Evolutionary conservation across 345 rosid species (phyloP).

Genomic region (Boechera retrofracta): DNA sequence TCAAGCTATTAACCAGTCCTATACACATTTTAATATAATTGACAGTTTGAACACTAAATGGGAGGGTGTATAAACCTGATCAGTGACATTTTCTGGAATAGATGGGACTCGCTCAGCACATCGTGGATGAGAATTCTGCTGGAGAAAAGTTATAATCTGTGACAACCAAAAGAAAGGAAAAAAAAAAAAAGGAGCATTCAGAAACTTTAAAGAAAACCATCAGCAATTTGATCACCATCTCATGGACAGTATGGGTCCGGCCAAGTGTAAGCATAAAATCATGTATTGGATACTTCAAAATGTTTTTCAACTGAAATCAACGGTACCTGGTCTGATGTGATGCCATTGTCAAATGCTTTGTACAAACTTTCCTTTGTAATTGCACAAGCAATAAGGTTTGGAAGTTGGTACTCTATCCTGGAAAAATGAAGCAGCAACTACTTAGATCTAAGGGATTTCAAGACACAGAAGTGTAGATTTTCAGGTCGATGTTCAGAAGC

Average conservation of each 20-base stretch:
- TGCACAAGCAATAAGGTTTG: constrained; percentile 89
- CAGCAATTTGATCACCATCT: constrained; percentile 13
- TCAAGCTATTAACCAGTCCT: constrained; percentile 25
- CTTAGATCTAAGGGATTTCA: constrained; percentile 27
- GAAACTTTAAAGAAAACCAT: constrained; percentile 9
- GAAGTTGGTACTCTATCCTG: constrained; percentile 97
- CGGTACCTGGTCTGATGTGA: constrained; percentile 80
- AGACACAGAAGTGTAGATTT: constrained; percentile 7
- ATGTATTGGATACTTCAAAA: constrained; percentile 1
- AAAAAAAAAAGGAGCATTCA: constrained; percentile 8
- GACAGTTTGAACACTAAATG: constrained; percentile 9
- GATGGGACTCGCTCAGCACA: constrained; percentile 78
- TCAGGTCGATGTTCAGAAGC: constrained; percentile 9
- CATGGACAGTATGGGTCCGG: constrained; percentile 8
- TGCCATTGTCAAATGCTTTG: constrained; percentile 91
- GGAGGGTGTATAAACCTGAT: constrained; percentile 62
- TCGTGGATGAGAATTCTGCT: constrained; percentile 93
- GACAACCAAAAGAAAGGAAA: not conserved
- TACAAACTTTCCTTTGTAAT: constrained; percentile 92
- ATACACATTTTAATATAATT: not conserved
- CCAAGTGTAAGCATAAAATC: constrained; percentile 14
- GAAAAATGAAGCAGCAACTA: constrained; percentile 27
- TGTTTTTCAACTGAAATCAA: constrained; percentile 8
- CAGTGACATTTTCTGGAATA: constrained; percentile 94
- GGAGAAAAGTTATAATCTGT: constrained; percentile 85